Base-by-base conservation (phyloP, 106 monocot genomes). In the Chionographis japonica region DNA sequence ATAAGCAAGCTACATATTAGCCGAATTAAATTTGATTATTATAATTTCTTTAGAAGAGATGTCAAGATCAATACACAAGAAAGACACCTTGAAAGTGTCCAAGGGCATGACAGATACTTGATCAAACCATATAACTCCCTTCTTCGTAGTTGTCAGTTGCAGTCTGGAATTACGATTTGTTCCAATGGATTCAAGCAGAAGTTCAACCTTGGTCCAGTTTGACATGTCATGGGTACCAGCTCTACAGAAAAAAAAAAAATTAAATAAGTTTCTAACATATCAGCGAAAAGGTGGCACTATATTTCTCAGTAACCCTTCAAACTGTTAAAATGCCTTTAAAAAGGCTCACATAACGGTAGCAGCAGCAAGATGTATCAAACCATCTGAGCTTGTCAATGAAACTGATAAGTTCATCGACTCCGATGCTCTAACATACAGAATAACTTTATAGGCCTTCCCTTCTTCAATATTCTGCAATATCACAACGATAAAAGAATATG, bases 21-120 rank as follows among this genome's bases (percentile, higher is more conserved):
- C 27, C 27, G 27, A 27, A 27, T 27, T 27, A 27, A 27, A 27
- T 27, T 27, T 27, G 27, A 27, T 0, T 27, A 27, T 27, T 27
- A 27, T 27, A 27, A 27, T 27, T 27, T 27, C 1, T 27, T 27
- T 27, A 27, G 27, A 27, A 27, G 27, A 27, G 27, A 66, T 51
- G 6, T n/a, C 15, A 13, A 37, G 13, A 37, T 36, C 35, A 4
- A 14, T 37, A 8, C 8, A 14, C 27, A 54, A 50, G 56, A 37
- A 57, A 37, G 18, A 38, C 84, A 98, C 97, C 87, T 87, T 90
- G 69, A 87, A 85, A 54, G 97, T 93, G 70, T 98, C 90, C 38
- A 68, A 10, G 4, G 97, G 92, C 92, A 98, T 97, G 42, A 92
- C 64, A 35, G 97, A 97, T 38, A 97, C 84, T 97, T 97, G 97